These are phyloP conservation scores for Porcisia hertigi DNA, from an alignment of 208 protist genomes.

Conservation along the genomic window DNA sequence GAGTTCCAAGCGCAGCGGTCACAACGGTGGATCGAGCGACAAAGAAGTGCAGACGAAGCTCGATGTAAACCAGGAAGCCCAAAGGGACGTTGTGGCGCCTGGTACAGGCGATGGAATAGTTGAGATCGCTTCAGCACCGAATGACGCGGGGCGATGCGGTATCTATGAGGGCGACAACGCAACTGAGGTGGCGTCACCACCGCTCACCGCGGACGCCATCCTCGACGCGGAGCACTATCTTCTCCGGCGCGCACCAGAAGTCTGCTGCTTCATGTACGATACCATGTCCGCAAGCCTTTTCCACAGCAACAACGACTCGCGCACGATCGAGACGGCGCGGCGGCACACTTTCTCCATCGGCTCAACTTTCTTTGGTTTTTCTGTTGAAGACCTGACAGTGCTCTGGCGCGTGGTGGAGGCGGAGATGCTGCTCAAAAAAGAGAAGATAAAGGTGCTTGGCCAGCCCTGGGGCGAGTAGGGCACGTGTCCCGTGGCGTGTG, in stretches of 20 bases:
- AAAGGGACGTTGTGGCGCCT: not conserved
- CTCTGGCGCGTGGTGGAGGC: conserved; percentile 73
- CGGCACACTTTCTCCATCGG: conserved; percentile 50
- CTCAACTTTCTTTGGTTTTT: conserved; percentile 38
- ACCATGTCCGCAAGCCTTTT: conserved; percentile 75
- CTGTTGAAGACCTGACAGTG: conserved; percentile 34
- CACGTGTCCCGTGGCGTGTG: not conserved
- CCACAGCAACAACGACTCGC: conserved; percentile 48
- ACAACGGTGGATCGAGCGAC: not conserved
- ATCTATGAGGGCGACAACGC: not conserved
- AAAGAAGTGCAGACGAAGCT: not conserved
- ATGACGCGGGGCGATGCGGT: not conserved
- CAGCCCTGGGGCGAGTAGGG: conserved; percentile 53
- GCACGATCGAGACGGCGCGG: conserved; percentile 37
- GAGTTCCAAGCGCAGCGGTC: not conserved
- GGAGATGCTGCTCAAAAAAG: conserved; percentile 58
- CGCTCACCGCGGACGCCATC: conserved; percentile 15
- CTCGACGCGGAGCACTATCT: conserved; percentile 32
- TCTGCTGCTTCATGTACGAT: conserved; percentile 87
- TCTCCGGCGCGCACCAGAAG: conserved; percentile 45
- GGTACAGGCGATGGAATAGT: not conserved
- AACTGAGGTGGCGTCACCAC: not conserved
- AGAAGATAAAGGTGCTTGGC: conserved; percentile 68
- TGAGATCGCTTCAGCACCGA: not conserved
- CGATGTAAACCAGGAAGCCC: not conserved